phyloP scores from a whole-genome alignment of 306 rosid species.

The Geum urbanum region DNA sequence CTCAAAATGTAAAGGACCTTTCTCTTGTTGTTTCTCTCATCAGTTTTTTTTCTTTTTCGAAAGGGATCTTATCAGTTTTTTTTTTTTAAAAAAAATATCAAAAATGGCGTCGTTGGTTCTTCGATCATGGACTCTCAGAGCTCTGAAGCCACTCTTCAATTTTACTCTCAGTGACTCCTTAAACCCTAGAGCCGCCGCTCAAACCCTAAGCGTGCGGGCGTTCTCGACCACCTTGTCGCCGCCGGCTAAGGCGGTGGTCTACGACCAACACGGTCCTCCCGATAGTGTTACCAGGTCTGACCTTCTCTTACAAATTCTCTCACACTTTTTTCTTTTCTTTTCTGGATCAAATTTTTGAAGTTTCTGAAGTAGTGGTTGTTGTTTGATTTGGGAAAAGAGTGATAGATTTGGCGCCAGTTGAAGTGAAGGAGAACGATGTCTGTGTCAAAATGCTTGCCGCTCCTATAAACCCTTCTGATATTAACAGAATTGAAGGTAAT shows the following conservation, averaged over 20 bases:
- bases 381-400: constrained; percentile 31
- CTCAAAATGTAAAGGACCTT: background rate
- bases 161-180: background rate
- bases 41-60: too few species aligned
- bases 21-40: too few species aligned
- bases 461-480: constrained; percentile 87
- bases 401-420: constrained; percentile 47
- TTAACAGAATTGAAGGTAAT: constrained; percentile 76
- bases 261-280: constrained; percentile 72
- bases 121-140: constrained; percentile 38
- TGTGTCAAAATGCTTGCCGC: constrained; percentile 89
- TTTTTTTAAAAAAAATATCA: too few species aligned
- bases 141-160: constrained; percentile 16
- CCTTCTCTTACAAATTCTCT: background rate
- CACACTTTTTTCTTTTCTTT: background rate
- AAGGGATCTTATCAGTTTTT: too few species aligned
- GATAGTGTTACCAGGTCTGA: constrained; percentile 54
- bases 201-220: constrained; percentile 30
- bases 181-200: constrained; percentile 10
- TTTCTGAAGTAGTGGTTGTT: background rate
- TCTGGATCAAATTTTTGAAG: background rate
- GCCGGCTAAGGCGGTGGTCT: constrained; percentile 82
- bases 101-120: constrained; percentile 36
- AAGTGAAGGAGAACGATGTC: constrained; percentile 71
- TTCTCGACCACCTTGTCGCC: constrained; percentile 66